Evolutionary conservation across 2,329 filamentous ascomycete genomes (phyloP).

Genomic region (Fusarium buxicola): DNA sequence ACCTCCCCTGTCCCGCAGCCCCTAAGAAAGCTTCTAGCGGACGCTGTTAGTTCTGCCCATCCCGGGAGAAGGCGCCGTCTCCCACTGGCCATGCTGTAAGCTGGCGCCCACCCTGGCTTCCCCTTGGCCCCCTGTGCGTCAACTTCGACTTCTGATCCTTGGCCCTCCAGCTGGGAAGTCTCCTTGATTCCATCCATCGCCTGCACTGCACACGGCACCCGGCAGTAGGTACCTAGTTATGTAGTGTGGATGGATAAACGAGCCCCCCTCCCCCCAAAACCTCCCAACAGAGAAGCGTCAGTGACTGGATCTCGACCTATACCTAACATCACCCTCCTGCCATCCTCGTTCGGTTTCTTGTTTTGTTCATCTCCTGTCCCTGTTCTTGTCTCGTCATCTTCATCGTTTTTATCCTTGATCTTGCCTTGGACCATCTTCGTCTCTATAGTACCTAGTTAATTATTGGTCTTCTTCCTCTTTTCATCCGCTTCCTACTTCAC

Average conservation of each 20-base stretch:
- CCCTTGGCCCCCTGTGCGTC: conserved; percentile 35
- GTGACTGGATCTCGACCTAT: conserved; percentile 26
- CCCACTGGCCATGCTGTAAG: conserved; percentile 41
- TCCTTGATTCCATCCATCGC: conserved; percentile 1
- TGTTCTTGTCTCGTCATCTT: conserved; percentile 4
- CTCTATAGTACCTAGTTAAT: conserved; percentile 25
- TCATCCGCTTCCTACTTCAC: neutral
- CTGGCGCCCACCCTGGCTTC: conserved; percentile 29
- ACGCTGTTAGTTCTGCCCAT: conserved; percentile 33
- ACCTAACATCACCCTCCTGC: conserved; percentile 30
- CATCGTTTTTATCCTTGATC: neutral
- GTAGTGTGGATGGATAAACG: conserved; percentile 21
- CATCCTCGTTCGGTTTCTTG: conserved; percentile 15
- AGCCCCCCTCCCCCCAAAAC: conserved; percentile 14
- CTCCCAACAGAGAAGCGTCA: conserved; percentile 22
- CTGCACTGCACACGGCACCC: conserved; percentile 29
- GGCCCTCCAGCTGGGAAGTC: conserved; percentile 23
- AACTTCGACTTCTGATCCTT: conserved; percentile 34
- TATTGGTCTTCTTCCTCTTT: conserved; percentile 13
- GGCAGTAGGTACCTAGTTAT: conserved; percentile 1
- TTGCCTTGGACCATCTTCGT: conserved; percentile 17
- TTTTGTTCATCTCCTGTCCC: conserved; percentile 16
- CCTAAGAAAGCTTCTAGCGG: conserved; percentile 40
- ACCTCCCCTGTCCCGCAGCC: conserved; percentile 34
- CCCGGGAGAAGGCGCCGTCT: conserved; percentile 41